Conservation (phyloP, 2,329 filamentous ascomycete species). For the Elsinoe necatrix region DNA sequence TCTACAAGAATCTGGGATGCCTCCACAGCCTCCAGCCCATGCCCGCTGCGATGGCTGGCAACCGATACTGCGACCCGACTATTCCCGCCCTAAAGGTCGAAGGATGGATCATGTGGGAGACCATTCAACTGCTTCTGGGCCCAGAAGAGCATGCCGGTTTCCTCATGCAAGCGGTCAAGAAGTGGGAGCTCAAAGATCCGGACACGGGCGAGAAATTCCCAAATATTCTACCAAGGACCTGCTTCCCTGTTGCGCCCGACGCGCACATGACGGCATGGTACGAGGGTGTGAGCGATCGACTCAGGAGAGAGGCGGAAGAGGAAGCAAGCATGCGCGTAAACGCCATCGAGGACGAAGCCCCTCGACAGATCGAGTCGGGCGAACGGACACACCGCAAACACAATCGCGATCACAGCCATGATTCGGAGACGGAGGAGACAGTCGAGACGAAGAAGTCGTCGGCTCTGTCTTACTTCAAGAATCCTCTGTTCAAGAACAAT, state of each 20-base stretch:
- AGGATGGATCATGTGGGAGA: slow-evolving; percentile 91
- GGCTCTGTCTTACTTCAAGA: slow-evolving; percentile 41
- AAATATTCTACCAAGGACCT: slow-evolving; percentile 55
- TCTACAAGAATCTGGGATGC: slow-evolving; percentile 86
- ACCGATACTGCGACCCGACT: slow-evolving; percentile 64
- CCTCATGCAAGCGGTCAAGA: slow-evolving; percentile 67
- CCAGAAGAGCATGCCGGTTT: slow-evolving; percentile 83
- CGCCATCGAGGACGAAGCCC: slow-evolving; percentile 19
- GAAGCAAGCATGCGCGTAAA: slow-evolving; percentile 27
- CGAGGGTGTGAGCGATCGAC: slow-evolving; percentile 60
- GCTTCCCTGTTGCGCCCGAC: slow-evolving; percentile 66
- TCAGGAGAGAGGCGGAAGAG: slow-evolving; percentile 55
- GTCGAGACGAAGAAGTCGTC: slow-evolving; percentile 37
- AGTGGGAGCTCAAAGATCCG: slow-evolving; percentile 69
- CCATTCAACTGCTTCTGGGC: slow-evolving; percentile 76
- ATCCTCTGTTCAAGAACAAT: slow-evolving; percentile 41
- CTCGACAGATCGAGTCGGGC: slow-evolving; percentile 21
- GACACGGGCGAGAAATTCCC: slow-evolving; percentile 52
- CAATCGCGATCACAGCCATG: slow-evolving; percentile 19
- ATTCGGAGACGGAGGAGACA: slow-evolving; percentile 30
- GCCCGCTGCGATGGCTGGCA: slow-evolving; percentile 41
- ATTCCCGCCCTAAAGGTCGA: slow-evolving; percentile 73
- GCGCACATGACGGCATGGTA: slow-evolving; percentile 81
- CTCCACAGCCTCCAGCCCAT: slow-evolving; percentile 72
- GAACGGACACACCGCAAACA: slow-evolving; percentile 12